Evolutionary conservation across 106 monocot genomes (phyloP).

Genomic region (Dioscorea zingiberensis): DNA sequence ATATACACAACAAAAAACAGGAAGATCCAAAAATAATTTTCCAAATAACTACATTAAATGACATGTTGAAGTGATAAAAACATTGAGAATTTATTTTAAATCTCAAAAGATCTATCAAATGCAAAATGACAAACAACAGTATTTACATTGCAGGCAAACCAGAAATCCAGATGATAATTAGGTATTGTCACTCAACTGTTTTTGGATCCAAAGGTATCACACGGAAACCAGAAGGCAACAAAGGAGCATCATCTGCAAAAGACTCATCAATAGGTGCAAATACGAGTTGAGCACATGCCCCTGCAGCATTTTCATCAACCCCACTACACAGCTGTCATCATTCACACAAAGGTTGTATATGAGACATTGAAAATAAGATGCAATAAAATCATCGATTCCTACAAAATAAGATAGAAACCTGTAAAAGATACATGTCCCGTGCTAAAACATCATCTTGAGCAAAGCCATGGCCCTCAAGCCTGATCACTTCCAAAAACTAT

Average conservation of each 20-base stretch:
- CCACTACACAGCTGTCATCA: constrained; percentile 74
- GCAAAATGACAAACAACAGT: not conserved
- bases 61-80: too few species aligned
- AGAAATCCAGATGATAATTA: not conserved
- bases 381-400: too few species aligned
- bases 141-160: too few species aligned
- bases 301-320: constrained; percentile 66
- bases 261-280: constrained; percentile 95
- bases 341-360: not conserved
- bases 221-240: constrained; percentile 91
- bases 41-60: too few species aligned
- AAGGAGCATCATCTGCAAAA: constrained; percentile 75
- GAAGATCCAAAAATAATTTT: too few species aligned
- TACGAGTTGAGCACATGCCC: constrained; percentile 80
- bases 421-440: constrained; percentile 70
- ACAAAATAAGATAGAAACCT: constrained; percentile 51
- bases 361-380: too few species aligned
- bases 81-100: too few species aligned
- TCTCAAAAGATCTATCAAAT: too few species aligned
- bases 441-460: constrained; percentile 60
- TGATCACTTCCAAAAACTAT: constrained; percentile 85
- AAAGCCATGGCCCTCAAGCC: constrained; percentile 78
- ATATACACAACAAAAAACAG: too few species aligned
- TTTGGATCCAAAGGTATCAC: constrained; percentile 84
- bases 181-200: constrained; percentile 26